Conservation (phyloP, 768 basidiomycete genomes). For the Suillus weaverae region DNA sequence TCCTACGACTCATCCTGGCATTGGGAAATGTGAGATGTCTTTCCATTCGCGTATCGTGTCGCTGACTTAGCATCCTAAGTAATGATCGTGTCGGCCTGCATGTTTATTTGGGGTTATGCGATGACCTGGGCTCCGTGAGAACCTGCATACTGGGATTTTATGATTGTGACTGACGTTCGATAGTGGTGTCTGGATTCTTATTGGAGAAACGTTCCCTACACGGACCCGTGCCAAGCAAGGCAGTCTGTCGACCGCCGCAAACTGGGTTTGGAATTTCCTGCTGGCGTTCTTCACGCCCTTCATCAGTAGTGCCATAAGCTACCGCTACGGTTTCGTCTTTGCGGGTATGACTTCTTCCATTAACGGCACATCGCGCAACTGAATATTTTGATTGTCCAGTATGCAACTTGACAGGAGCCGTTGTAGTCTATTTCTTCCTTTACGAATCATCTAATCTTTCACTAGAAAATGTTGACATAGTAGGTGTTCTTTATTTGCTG, state of each 20-base stretch:
- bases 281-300: conserved; percentile 81
- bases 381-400: conserved; percentile 26
- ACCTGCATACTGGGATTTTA: background rate
- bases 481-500: conserved; percentile 27
- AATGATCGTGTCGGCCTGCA: conserved; percentile 65
- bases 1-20: conserved; percentile 44
- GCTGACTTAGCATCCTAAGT: conserved; percentile 31
- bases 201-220: conserved; percentile 76
- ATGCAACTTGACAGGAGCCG: conserved; percentile 59
- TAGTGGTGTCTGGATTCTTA: conserved; percentile 73
- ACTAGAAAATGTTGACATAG: conserved; percentile 63
- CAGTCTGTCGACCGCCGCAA: conserved; percentile 60
- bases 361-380: background rate
- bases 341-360: conserved; percentile 41
- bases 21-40: conserved; percentile 49
- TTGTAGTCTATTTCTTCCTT: conserved; percentile 70
- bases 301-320: conserved; percentile 56
- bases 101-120: conserved; percentile 73
- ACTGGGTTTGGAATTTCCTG: conserved; percentile 74
- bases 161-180: background rate
- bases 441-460: conserved; percentile 71
- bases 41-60: background rate
- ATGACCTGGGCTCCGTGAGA: conserved; percentile 66
- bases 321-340: conserved; percentile 70
- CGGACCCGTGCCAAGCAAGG: conserved; percentile 72